These are phyloP conservation scores for Thermoascus crustaceus DNA, from an alignment of 2,329 filamentous ascomycete genomes.

Conservation along the genomic window DNA sequence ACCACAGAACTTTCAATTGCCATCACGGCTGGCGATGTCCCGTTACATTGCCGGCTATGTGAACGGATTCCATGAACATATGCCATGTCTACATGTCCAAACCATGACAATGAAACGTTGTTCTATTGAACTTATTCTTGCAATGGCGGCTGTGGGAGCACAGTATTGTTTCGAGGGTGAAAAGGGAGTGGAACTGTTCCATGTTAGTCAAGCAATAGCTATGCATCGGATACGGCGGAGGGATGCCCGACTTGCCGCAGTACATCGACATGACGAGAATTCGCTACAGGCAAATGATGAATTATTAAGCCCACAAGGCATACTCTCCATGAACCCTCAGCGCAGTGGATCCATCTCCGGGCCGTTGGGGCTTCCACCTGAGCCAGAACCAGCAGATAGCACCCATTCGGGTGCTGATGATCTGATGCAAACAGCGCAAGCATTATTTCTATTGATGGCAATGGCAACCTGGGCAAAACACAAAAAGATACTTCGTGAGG, in stretches of 20 bases:
- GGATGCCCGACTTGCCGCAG: conserved; percentile 10
- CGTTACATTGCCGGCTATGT: conserved; percentile 17
- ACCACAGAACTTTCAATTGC: conserved; percentile 13
- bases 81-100: conserved; percentile 15
- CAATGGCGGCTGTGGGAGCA: conserved; percentile 16
- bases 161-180: conserved; percentile 16
- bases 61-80: conserved; percentile 18
- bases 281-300: conserved; percentile 6
- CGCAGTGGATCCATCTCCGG: conserved; percentile 11
- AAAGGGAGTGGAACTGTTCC: conserved; percentile 14
- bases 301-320: conserved; percentile 4
- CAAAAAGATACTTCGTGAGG: conserved; percentile 15
- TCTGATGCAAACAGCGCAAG: conserved; percentile 15
- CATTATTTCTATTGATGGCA: conserved; percentile 16
- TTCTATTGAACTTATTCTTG: conserved; percentile 14
- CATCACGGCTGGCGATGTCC: conserved; percentile 16
- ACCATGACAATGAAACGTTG: conserved; percentile 10
- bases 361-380: conserved; percentile 9
- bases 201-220: conserved; percentile 13
- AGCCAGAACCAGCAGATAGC: conserved; percentile 8
- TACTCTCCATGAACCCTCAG: too few species aligned
- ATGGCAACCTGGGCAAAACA: conserved; percentile 18
- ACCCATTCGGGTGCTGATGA: too few species aligned
- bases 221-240: conserved; percentile 14
- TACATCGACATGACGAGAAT: too few species aligned